Base-by-base conservation (phyloP, 495 filamentous ascomycete species). In the Aspergillus wentii region DNA sequence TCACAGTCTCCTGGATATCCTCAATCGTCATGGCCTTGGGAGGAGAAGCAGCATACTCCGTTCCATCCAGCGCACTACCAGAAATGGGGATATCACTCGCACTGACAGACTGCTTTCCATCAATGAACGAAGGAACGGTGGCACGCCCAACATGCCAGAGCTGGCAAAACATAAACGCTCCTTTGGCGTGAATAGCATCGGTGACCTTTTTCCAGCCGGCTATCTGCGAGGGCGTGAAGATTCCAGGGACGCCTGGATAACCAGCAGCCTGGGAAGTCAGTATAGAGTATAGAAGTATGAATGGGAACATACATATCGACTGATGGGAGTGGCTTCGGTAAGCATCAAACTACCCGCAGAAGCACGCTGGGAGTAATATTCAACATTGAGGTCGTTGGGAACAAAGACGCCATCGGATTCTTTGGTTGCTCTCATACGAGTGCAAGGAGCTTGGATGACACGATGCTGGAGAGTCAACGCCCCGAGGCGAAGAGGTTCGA, bases 131-230 rank as follows among this genome's bases (percentile, higher is more conserved):
- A 1, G 63, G 61, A 1, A 64, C 56, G 5, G 62, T 68, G 0
- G 69, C 68, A 1, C 75, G 65, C 9, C 76, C 74, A 9, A 67
- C 43, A 30, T 71, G 62, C 67, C 71, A 78, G 3, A 80, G 44
- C 35, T 80, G 74, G n/a, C 57, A 62, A 28, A 69, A 69, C 15
- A 78, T 75, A 16, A 54, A 68, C 0, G 51, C 61, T 0, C 72
- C 72, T 38, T 72, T 75, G 5, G 53, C 52, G 36, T 78, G 74
- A 4, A 80, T 74, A 1, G 67, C 71, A 30, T 70, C 61, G 8
- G 65, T 66, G n/a, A 77, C 62, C 16, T 59, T 52, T 35, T 64
- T 64, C 76, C 76, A 78, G 1, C 61, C 67, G 3, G 47, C 46
- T 8, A 70, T 59, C 17, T 80, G 75, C 3, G 52, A 56, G 1